phyloP scores from a whole-genome alignment of 371 early-diverging fungal species.

The Circinella umbellata region DNA sequence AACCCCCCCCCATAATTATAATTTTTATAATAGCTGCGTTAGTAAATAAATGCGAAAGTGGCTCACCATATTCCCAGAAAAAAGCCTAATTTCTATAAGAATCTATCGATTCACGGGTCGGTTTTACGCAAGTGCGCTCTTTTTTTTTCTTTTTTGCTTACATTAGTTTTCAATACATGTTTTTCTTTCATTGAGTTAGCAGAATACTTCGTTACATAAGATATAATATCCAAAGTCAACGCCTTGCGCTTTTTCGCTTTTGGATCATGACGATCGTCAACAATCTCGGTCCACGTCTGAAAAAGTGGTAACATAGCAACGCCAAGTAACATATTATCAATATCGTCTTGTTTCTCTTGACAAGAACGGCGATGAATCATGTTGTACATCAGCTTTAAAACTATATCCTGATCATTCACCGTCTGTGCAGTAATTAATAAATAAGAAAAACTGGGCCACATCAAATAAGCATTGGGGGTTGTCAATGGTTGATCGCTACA shows the following conservation, averaged over 20 bases:
- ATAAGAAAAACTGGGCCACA: constrained; percentile 51
- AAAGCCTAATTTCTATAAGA: too few relatives aligned
- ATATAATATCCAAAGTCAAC: constrained; percentile 24
- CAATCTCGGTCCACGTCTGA: constrained; percentile 53
- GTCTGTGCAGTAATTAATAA: constrained; percentile 53
- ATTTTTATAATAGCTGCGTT: too few relatives aligned
- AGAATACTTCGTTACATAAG: constrained; percentile 10
- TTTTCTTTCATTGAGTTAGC: not conserved
- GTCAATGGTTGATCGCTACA: constrained; percentile 14
- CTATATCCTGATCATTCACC: constrained; percentile 46
- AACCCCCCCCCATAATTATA: too few relatives aligned
- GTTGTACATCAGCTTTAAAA: constrained; percentile 39
- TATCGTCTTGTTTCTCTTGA: not conserved
- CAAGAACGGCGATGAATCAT: not conserved
- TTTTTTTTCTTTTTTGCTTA: not conserved
- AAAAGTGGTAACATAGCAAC: constrained; percentile 59
- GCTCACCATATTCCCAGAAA: too few relatives aligned
- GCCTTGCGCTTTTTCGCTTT: constrained; percentile 13
- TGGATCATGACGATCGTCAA: constrained; percentile 16
- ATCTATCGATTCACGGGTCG: too few relatives aligned
- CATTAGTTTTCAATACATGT: not conserved
- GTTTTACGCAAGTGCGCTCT: too few relatives aligned
- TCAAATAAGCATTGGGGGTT: constrained; percentile 14
- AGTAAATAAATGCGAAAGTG: not conserved
- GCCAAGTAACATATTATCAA: not conserved